Conservation (phyloP, 805 yeast species). For the Saccharomycopsis sp. region DNA sequence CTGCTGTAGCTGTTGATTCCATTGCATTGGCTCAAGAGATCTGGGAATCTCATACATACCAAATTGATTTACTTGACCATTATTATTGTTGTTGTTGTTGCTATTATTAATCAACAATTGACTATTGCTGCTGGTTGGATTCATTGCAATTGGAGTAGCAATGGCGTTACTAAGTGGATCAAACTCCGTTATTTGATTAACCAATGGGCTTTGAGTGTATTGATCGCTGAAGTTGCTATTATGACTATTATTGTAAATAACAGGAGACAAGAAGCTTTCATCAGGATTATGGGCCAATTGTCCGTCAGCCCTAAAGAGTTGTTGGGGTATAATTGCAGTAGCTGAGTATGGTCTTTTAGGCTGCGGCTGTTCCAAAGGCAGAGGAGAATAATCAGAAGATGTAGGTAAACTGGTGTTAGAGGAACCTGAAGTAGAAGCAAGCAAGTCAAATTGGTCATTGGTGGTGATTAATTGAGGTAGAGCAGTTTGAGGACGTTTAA, state of each 20-base stretch:
- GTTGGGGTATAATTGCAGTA: conserved; percentile 2
- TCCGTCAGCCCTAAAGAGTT: background rate
- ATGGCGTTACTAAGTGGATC: too few species aligned
- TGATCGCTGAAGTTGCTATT: background rate
- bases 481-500: conserved; percentile 21
- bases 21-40: too few species aligned
- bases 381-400: conserved; percentile 1
- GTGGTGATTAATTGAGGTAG: conserved; percentile 21
- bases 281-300: background rate
- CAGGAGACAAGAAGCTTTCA: conserved; percentile 8
- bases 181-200: too few species aligned
- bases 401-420: too few species aligned
- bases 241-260: background rate
- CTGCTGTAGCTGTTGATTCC: too few species aligned
- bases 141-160: conserved; percentile 1
- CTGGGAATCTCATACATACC: too few species aligned
- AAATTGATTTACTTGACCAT: too few species aligned
- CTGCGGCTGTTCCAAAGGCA: conserved; percentile 17
- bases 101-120: conserved; percentile 1
- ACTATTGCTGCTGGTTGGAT: background rate
- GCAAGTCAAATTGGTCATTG: conserved; percentile 9
- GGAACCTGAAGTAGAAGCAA: background rate
- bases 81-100: background rate
- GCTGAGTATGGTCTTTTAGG: conserved; percentile 12
- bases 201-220: too few species aligned